A percentile compares a stretch with the other conserved stretches of the same genome.
Conservation (phyloP, 106 monocot genomes). For the Phalaenopsis equestris region DNA sequence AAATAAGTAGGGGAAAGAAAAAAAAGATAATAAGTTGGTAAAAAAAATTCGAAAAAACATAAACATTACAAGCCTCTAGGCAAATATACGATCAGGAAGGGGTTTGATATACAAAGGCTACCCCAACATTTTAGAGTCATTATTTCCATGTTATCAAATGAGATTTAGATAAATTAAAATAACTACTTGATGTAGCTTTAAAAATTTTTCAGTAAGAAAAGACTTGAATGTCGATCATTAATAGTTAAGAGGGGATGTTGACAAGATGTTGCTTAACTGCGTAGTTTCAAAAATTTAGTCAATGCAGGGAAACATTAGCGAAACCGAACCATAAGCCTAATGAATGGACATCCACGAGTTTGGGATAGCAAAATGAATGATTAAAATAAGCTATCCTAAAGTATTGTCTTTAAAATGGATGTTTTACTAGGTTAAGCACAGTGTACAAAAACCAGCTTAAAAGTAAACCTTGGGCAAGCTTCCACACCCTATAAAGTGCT, state of each 20-base stretch:
- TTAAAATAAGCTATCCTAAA: not conserved
- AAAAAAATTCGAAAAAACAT: not conserved
- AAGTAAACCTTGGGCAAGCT: conserved; percentile 70
- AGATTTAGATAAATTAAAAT: not conserved
- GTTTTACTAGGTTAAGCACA: not conserved
- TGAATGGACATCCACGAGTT: not conserved
- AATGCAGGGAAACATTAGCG: not conserved
- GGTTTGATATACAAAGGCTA: not conserved
- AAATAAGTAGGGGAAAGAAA: not conserved
- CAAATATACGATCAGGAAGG: not conserved
- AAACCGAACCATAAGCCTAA: not conserved
- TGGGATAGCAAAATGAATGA: not conserved
- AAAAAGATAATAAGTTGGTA: not conserved
- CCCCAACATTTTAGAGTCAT: not conserved
- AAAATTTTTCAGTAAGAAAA: not conserved
- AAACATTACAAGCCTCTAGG: not conserved
- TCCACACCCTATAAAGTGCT: conserved; percentile 94
- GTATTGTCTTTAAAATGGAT: not conserved
- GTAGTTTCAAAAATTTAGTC: not conserved
- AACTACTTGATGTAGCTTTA: not conserved
- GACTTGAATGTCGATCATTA: not conserved
- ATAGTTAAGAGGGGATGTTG: not conserved
- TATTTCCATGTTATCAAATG: not conserved
- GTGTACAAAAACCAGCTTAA: conserved; percentile 20
- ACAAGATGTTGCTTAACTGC: not conserved